Evolutionary conservation across 768 basidiomycete species (phyloP), one percentile per base, ranked within the genome.

Genomic region (Pisolithus albus): DNA sequence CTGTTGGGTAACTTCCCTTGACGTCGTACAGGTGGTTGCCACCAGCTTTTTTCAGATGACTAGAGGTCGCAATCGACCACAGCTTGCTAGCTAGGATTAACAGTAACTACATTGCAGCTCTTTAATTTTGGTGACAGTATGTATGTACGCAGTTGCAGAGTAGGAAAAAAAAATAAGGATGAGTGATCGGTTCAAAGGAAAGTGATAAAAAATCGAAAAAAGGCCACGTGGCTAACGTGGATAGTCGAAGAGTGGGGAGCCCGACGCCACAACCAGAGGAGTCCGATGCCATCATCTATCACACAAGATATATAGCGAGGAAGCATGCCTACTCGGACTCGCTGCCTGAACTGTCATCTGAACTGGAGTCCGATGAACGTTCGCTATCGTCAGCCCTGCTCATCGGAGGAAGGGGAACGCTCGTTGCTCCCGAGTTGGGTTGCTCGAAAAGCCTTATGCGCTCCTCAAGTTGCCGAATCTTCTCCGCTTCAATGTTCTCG

Each of bases 401-500:
- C 23, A 72, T 73, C 42, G 68, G 64, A 15, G 75, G 57, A 15
- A 67, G 62, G n/a, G 48, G 26, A 15, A 69, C 60, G 6, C 70
- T 56, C 18, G 66, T 54, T 9, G 66, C 62, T 38, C 68, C 73
- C 46, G 71, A 73, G 39, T 74, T 71, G 36, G 75, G 75, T 54
- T 81, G 75, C 45, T 92, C 86, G 65, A 98, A 94, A 28, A 89
- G 77, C 26, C 80, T 77, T 74, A 97, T 84, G 55, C 91, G 84
- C 60, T 84, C 84, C 70, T 99, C 95, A 40, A 99, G 77, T 66
- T 82, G 78, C 47, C 87, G 81, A 63, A 99, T 99, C 75, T 94
- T 92, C 74, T 92, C 92, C 7, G 90, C 87, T 71, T 99, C 95
- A 32, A 86, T 87, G 57, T 92, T 89, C 72, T 98, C 93, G 64